Evolutionary conservation across 441 rosid species (phyloP), one percentile per base, ranked within the genome.

Genomic region (Sinapis alba): DNA sequence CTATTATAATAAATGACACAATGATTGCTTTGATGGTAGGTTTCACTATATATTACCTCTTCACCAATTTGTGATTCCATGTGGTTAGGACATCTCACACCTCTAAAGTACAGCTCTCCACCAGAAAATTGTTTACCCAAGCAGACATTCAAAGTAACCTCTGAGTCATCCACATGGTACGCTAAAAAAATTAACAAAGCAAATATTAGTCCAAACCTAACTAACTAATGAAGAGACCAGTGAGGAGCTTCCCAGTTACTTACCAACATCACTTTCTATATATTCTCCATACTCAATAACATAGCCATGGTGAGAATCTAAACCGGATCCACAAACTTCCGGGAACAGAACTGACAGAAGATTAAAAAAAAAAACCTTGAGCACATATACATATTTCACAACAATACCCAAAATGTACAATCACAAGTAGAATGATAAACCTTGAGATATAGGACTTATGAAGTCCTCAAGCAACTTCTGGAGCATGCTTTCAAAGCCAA

Each of bases 301-400:
- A 72, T 83, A 90, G 76, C 95, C 92, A 80, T 90, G 95, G 81
- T 90, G 92, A 81, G 88, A 90, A 82, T 90, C 92, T 78, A 90
- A 72, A 1, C 87, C 75, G 47, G 86, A 61, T 51, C 90, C 90
- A 68, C 90, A 87, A 60, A 88, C 86, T 28, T 90, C 91, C 7
- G 87, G 85, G 74, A 81, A 90, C 85, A 90, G 74, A 68, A 81
- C 95, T 90, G 86, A 68, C 79, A 28, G 23, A 10, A 47, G 63
- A 79, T 74, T 28, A n/a, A 15, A 68, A 74, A 15, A 27, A 38
- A 43, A 75, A n/a, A 41, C 47, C 62, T 58, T 66, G 36, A 71
- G 71, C 65, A 56, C 61, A 65, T 24, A 36, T 20, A 32, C 58
- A 54, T 23, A 45, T 15, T 45, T 45, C 50, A 38, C n/a, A 38